A percentile compares a stretch with the other conserved stretches of the same genome.
Evolutionary conservation across 257 asterid genomes (phyloP).

Genomic region (Salvia splendens): DNA sequence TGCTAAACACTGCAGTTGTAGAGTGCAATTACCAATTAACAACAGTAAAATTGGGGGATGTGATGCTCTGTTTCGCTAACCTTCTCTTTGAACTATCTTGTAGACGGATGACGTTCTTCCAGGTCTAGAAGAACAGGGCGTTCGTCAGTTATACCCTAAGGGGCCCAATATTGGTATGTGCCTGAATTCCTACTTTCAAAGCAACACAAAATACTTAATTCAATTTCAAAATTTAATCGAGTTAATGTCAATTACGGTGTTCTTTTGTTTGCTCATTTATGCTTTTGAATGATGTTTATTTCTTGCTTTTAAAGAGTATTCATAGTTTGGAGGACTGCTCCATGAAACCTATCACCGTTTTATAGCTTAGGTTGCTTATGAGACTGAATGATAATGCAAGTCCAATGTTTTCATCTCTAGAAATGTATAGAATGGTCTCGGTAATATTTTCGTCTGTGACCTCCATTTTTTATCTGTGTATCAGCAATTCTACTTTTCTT

Average conservation of each 20-base stretch:
- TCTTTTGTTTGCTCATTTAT: slow-evolving; percentile 13
- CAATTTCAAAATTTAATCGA: slow-evolving; percentile 12
- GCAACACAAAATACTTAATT: slow-evolving; percentile 2
- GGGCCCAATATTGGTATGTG: slow-evolving; percentile 78
- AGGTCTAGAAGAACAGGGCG: slow-evolving; percentile 94
- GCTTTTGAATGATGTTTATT: slow-evolving; percentile 4
- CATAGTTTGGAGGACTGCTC: slow-evolving; percentile 8
- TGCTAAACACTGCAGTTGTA: background rate
- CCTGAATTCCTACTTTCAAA: background rate
- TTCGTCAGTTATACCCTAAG: slow-evolving; percentile 84
- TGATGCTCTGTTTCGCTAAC: slow-evolving; percentile 18
- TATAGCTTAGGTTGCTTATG: too few species aligned
- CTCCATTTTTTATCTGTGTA: too few species aligned
- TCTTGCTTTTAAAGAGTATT: slow-evolving; percentile 12
- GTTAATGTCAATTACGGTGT: slow-evolving; percentile 4
- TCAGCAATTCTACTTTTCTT: too few species aligned
- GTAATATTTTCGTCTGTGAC: too few species aligned
- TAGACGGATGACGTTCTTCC: slow-evolving; percentile 96
- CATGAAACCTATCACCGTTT: background rate
- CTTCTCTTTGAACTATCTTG: slow-evolving; percentile 29
- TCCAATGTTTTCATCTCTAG: too few species aligned
- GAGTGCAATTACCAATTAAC: background rate
- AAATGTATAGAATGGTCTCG: too few species aligned
- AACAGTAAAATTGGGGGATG: slow-evolving; percentile 13
- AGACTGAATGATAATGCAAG: too few species aligned